These are phyloP conservation scores for Globisporangium cystogenes DNA, from an alignment of 352 stramenopile genomes.

Conservation along the genomic window DNA sequence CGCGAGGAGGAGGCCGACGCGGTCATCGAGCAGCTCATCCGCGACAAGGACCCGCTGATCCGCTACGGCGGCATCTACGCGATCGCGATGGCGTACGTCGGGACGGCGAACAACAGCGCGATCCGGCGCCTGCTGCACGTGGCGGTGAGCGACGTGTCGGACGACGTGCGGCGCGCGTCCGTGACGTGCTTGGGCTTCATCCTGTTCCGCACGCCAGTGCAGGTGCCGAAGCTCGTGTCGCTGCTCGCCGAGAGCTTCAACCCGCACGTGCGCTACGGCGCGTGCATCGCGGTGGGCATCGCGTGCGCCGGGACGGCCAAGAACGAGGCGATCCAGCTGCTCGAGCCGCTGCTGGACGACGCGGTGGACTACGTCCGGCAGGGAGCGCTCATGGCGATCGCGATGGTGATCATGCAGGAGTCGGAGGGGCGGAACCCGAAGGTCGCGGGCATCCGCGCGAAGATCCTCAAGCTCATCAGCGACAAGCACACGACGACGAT, in stretches of 20 bases:
- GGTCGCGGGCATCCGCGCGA: constrained; percentile 80
- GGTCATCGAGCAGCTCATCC: constrained; percentile 96
- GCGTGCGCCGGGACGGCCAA: constrained; percentile 96
- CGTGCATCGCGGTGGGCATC: constrained; percentile 98
- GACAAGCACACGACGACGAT: constrained; percentile 99
- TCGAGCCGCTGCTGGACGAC: constrained; percentile 98
- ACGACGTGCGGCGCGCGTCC: constrained; percentile 97
- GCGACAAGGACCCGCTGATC: constrained; percentile 97
- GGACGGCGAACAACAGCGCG: constrained; percentile 96
- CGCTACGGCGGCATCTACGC: constrained; percentile 98
- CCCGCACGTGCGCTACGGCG: constrained; percentile 98
- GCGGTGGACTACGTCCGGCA: constrained; percentile 98
- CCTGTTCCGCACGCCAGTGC: constrained; percentile 96
- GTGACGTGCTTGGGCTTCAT: constrained; percentile 98
- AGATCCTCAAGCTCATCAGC: constrained; percentile 88
- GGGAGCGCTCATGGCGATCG: constrained; percentile 94
- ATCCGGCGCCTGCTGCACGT: constrained; percentile 97
- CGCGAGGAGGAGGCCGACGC: constrained; percentile 95
- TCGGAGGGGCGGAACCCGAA: constrained; percentile 84
- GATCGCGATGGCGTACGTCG: constrained; percentile 96
- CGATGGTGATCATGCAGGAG: constrained; percentile 99
- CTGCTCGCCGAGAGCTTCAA: constrained; percentile 99
- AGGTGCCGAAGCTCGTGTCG: constrained; percentile 89
- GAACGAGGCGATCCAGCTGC: constrained; percentile 94
- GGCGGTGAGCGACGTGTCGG: constrained; percentile 97